Evolutionary conservation across 1,284 basidiomycete genomes (phyloP).

Genomic region (Pseudozyma hubeiensis): DNA sequence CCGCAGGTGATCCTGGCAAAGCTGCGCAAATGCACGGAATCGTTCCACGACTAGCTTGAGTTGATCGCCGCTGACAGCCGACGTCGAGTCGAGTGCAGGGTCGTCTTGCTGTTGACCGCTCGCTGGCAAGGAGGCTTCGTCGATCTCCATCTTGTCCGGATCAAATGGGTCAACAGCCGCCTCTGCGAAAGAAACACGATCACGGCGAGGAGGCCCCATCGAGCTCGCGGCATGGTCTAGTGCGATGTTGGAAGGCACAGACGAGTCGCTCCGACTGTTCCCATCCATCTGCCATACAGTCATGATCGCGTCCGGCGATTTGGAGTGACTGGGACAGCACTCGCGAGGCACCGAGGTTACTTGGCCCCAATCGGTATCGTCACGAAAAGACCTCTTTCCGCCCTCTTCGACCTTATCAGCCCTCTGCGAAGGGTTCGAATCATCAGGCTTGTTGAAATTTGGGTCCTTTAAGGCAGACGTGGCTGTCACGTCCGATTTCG

Average conservation of each 20-base stretch:
- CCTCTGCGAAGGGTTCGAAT: slow-evolving; percentile 31
- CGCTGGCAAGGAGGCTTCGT: slow-evolving; percentile 9
- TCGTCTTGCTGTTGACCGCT: slow-evolving; percentile 19
- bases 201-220: slow-evolving; percentile 9
- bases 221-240: neutral
- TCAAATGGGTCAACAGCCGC: neutral
- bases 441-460: slow-evolving; percentile 53
- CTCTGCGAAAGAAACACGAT: neutral
- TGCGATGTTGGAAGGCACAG: neutral
- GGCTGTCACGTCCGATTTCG: neutral
- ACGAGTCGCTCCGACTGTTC: neutral
- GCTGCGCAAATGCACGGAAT: slow-evolving; percentile 34
- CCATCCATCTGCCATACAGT: neutral
- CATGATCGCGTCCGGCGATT: neutral
- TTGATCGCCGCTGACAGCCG: slow-evolving; percentile 32
- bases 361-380: slow-evolving; percentile 2
- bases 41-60: slow-evolving; percentile 32
- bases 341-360: neutral
- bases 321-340: neutral
- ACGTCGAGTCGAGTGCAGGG: slow-evolving; percentile 15
- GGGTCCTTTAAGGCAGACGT: neutral
- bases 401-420: slow-evolving; percentile 45
- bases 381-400: slow-evolving; percentile 27
- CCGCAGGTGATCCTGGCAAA: slow-evolving; percentile 35
- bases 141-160: slow-evolving; percentile 15